Evolutionary conservation across 148 eudicot species (phyloP), one percentile per base, ranked within the genome.

Genomic region (Dianthus caryophyllus): DNA sequence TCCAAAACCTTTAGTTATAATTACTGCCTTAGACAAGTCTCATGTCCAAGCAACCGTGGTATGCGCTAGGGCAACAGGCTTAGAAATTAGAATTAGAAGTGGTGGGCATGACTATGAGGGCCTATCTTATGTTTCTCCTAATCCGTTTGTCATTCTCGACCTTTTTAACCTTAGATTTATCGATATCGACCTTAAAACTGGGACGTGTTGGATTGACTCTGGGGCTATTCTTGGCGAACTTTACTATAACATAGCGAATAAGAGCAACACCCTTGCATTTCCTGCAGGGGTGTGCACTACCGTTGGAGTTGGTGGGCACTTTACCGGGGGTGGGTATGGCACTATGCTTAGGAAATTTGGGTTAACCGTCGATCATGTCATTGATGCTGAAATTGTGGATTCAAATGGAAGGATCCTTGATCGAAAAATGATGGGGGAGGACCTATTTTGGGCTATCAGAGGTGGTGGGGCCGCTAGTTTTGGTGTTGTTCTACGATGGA

Each of bases 191-290:
- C 49, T 68, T 39, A 57, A 38, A 2, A 64, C 9, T 15, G 71
- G 70, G 21, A 77, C 81, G 2, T 81, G 74, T 14, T 77, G 84
- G 84, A 76, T 80, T 24, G 71, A 74, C 14, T 54, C 78, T 1
- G 84, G 84, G 5, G 84, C 81, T 0, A 80, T 76, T 7, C 43
- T 80, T 7, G 84, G 84, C 54, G 81, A 80, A 57, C 66, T 80
- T 46, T 77, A 80, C 57, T 80, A 80, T n/a, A 48, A 26, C 15
- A 63, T 80, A 25, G 74, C 75, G 2, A 71, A 74, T 24, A 61
- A 66, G 52, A 80, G 84, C 44, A 71, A 71, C 2, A 80, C 73
- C 11, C 78, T 46, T 46, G 84, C 76, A 3, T 80, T 80, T 58
- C 84, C 84, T 17, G 84, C 73, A 2, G 76, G 84, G 5, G 84